Evolutionary conservation across 345 rosid species (phyloP).

Genomic region (Passiflora organensis): DNA sequence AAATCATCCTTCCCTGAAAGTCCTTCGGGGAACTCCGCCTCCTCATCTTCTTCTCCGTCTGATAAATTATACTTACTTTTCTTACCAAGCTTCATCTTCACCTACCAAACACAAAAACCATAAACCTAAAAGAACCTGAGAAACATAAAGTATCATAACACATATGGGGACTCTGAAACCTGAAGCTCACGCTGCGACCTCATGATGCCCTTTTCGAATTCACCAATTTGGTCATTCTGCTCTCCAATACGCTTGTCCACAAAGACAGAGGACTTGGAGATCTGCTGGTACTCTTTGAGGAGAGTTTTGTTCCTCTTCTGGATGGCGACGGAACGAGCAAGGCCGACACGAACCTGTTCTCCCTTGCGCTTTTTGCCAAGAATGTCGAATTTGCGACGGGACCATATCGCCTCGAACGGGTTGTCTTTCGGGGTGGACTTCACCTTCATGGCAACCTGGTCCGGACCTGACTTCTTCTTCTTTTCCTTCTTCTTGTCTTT

Average conservation of each 20-base stretch:
- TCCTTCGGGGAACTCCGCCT: slow-evolving; percentile 37
- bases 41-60: slow-evolving; percentile 79
- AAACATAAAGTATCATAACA: background rate
- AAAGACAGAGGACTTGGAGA: slow-evolving; percentile 61
- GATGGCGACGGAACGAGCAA: slow-evolving; percentile 57
- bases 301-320: slow-evolving; percentile 82
- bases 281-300: slow-evolving; percentile 76
- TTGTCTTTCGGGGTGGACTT: slow-evolving; percentile 36
- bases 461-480: slow-evolving; percentile 41
- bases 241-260: slow-evolving; percentile 88
- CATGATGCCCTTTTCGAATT: slow-evolving; percentile 75
- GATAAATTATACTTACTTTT: slow-evolving; percentile 75
- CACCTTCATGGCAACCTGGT: slow-evolving; percentile 59
- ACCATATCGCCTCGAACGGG: slow-evolving; percentile 82
- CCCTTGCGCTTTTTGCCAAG: slow-evolving; percentile 91
- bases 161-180: slow-evolving; percentile 28
- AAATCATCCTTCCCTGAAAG: slow-evolving; percentile 63
- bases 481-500: slow-evolving; percentile 26
- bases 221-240: slow-evolving; percentile 55
- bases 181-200: slow-evolving; percentile 80
- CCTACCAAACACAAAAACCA: background rate
- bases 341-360: slow-evolving; percentile 70
- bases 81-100: slow-evolving; percentile 54
- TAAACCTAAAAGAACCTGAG: background rate
- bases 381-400: slow-evolving; percentile 77